Base-by-base conservation (phyloP, 164 flowering plant genomes). In the Vitis rotundifolia region DNA sequence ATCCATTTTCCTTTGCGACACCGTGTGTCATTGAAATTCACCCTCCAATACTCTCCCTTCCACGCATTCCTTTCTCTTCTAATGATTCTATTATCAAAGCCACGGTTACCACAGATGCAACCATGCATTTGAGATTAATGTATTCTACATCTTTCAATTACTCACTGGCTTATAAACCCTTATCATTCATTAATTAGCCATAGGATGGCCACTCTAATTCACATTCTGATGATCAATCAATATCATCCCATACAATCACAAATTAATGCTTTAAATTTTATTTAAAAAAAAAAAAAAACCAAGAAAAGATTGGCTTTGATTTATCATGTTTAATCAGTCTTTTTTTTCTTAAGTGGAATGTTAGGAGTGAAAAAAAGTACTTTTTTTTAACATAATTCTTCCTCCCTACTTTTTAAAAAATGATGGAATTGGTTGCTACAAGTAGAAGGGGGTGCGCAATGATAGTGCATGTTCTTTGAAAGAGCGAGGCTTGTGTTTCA, bases 401-500 rank as follows among this genome's bases (percentile, higher is more conserved):
- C 44, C 44, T 3, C 44, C 44, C 44, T 3, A 37, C 12, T 47
- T 59, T 62, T 9, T 49, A 52, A 44, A 48, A 47, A 37, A 59
- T 66, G 70, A n/a, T 58, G 58, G 65, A 59, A 67, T 64, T 59
- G 54, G 59, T 37, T 72, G 62, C 79, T 57, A 66, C 64, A 29
- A 59, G 44, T 37, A 37, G 44, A 37, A 37, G 44, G 44, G 44
- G 73, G 29, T 56, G 31, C 14, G 70, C 74, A 78, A 81, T 81
- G 69, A 78, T 76, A 50, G 76, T 63, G 29, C 11, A 52, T 67
- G 68, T 67, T 56, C 64, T 47, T 56, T 49, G 67, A 71, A 73
- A 37, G 44, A 37, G 44, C 44, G 80, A 79, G 75, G 76, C 85
- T 82, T 82, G 71, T 69, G 74, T 13, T 69, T 76, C 75, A 82